These are phyloP conservation scores for Crithidia mellificae DNA, from an alignment of 208 protist species.

Conservation along the genomic window DNA sequence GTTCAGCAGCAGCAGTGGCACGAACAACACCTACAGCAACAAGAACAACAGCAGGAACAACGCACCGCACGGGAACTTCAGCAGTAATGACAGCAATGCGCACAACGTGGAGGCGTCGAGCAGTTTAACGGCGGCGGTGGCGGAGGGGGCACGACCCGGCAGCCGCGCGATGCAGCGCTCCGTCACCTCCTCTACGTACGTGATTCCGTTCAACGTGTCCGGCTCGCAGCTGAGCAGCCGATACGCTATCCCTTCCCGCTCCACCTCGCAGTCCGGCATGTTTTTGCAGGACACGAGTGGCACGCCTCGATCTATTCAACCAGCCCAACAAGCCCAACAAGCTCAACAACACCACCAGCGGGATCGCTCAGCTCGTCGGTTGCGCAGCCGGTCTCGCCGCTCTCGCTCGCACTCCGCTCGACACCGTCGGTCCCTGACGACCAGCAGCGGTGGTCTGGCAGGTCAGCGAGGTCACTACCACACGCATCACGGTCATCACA, in stretches of 20 bases:
- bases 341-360: not conserved
- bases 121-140: too few relatives aligned
- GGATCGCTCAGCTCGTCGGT: not conserved
- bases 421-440: slow-evolving; percentile 1
- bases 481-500: slow-evolving; percentile 2
- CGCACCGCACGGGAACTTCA: not conserved
- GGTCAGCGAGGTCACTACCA: slow-evolving; percentile 7
- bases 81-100: not conserved
- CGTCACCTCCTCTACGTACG: not conserved
- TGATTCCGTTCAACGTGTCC: not conserved
- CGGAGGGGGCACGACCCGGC: not conserved
- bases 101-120: not conserved
- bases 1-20: not conserved
- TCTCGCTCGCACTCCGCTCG: slow-evolving; percentile 6
- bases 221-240: not conserved
- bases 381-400: not conserved
- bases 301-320: too few relatives aligned
- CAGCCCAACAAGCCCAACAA: not conserved
- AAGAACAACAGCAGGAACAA: not conserved
- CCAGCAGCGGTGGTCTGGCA: not conserved
- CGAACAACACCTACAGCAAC: too few relatives aligned
- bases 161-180: not conserved
- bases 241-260: not conserved
- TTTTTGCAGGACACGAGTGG: slow-evolving; percentile 1
- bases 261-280: slow-evolving; percentile 7